phyloP scores from a whole-genome alignment of 208 protist genomes.

The Acanthamoeba castellanii region DNA sequence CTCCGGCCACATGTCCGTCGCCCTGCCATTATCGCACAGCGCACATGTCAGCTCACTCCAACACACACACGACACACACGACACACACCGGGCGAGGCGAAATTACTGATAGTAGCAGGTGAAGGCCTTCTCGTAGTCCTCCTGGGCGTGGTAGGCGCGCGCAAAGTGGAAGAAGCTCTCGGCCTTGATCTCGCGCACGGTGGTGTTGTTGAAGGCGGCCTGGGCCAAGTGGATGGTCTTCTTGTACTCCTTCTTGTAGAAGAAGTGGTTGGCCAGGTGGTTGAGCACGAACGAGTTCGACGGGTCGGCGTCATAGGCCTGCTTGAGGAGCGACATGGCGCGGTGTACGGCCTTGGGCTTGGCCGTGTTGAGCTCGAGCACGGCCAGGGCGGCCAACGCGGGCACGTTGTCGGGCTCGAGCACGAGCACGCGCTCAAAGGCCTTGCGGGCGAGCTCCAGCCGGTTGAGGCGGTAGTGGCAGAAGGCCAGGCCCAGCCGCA shows the following conservation, averaged over 20 bases:
- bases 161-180: slow-evolving; percentile 82
- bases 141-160: slow-evolving; percentile 73
- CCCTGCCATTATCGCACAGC: slow-evolving; percentile 73
- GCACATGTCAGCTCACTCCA: too few species aligned
- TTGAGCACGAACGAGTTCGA: slow-evolving; percentile 84
- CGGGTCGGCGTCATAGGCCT: slow-evolving; percentile 79
- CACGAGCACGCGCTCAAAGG: slow-evolving; percentile 80
- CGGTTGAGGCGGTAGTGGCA: slow-evolving; percentile 77
- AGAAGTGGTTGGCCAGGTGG: slow-evolving; percentile 86
- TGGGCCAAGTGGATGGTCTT: slow-evolving; percentile 55
- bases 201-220: slow-evolving; percentile 76
- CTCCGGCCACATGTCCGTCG: slow-evolving; percentile 35
- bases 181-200: slow-evolving; percentile 78
- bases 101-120: slow-evolving; percentile 22
- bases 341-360: slow-evolving; percentile 35
- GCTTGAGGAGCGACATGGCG: slow-evolving; percentile 69
- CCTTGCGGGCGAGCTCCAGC: slow-evolving; percentile 31
- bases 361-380: slow-evolving; percentile 81
- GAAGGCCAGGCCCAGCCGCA: slow-evolving; percentile 79
- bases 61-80: neutral
- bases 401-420: slow-evolving; percentile 82
- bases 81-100: neutral
- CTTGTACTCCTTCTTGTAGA: slow-evolving; percentile 78
- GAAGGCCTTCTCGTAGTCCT: slow-evolving; percentile 79
- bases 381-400: slow-evolving; percentile 80